These are phyloP conservation scores for Berkeleyomyces rouxiae DNA, from an alignment of 2,329 filamentous ascomycete species.

Conservation along the genomic window DNA sequence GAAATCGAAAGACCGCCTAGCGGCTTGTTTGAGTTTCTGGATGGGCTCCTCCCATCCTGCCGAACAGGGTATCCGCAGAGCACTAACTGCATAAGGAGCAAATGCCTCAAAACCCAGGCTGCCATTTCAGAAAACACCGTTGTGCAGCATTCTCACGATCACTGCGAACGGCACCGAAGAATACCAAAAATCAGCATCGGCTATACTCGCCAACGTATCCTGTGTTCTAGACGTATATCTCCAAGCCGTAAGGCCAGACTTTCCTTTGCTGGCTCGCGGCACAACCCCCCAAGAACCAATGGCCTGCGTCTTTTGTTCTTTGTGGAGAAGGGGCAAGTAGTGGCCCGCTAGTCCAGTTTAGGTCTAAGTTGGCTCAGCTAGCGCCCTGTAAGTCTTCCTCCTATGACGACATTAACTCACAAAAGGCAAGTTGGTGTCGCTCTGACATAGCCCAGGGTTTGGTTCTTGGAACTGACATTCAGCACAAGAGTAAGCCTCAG, in stretches of 20 bases:
- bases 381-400: background rate
- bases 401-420: slow-evolving; percentile 6
- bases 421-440: background rate
- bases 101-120: background rate
- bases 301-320: slow-evolving; percentile 1
- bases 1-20: background rate
- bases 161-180: background rate
- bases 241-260: background rate
- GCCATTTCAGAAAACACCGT: no score
- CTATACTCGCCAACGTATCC: background rate
- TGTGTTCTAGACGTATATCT: background rate
- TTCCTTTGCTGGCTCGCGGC: background rate
- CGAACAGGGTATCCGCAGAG: background rate
- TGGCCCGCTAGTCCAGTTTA: background rate
- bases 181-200: background rate
- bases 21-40: background rate
- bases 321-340: slow-evolving; percentile 1
- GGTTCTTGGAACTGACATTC: background rate
- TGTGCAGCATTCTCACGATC: background rate
- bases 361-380: background rate
- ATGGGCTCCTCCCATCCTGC: background rate
- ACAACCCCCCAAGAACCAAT: background rate
- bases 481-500: background rate
- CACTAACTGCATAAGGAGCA: background rate
- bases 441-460: background rate